phyloP scores from a whole-genome alignment of 1,139 yeast genomes.

The Zygoascus sp. region DNA sequence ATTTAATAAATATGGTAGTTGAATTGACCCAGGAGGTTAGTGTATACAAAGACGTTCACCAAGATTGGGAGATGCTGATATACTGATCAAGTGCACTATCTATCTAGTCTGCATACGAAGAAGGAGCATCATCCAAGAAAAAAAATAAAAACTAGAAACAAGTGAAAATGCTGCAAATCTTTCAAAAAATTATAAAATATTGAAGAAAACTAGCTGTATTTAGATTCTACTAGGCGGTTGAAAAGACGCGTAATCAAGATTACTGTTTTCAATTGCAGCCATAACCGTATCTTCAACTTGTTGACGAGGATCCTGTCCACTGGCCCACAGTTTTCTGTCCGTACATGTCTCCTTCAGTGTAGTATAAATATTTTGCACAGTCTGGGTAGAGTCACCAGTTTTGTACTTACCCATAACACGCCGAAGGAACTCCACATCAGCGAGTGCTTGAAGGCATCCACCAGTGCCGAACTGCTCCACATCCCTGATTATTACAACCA shows the following conservation, averaged over 20 bases:
- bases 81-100: too few relatives aligned
- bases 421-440: conserved; percentile 39
- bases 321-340: conserved; percentile 27
- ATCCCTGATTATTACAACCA: conserved; percentile 44
- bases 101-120: too few relatives aligned
- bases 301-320: conserved; percentile 27
- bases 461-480: conserved; percentile 36
- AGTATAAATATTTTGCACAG: conserved; percentile 30
- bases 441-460: conserved; percentile 38
- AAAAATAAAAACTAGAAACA: too few relatives aligned
- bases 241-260: conserved; percentile 1
- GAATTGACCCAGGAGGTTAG: not conserved
- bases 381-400: conserved; percentile 31
- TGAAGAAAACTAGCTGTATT: too few relatives aligned
- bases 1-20: not conserved
- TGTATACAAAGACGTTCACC: too few relatives aligned
- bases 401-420: conserved; percentile 32
- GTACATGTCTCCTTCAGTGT: conserved; percentile 28
- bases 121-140: too few relatives aligned
- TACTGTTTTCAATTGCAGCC: conserved; percentile 17
- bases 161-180: too few relatives aligned
- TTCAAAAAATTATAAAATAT: too few relatives aligned
- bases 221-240: not conserved
- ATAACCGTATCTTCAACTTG: conserved; percentile 25
- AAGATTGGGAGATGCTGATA: too few relatives aligned